These are phyloP conservation scores for Colletotrichum coccodes DNA, from an alignment of 2,329 filamentous ascomycete species.

Conservation along the genomic window DNA sequence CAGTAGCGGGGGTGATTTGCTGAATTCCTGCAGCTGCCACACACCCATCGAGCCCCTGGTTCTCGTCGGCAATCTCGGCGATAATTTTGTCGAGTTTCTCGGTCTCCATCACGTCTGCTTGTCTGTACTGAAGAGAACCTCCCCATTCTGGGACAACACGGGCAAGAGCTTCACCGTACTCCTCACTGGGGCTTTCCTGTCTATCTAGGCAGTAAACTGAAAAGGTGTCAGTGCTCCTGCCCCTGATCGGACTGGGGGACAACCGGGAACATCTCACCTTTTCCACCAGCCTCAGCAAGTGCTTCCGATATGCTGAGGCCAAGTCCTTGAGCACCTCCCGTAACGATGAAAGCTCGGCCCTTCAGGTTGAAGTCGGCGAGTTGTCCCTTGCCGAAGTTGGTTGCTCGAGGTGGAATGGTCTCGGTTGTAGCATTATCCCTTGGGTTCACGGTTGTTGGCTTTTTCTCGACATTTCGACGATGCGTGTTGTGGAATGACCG, in stretches of 20 bases:
- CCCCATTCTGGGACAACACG: constrained; percentile 71
- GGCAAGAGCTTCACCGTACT: constrained; percentile 69
- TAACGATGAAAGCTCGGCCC: constrained; percentile 76
- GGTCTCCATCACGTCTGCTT: constrained; percentile 74
- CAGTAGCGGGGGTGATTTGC: constrained; percentile 74
- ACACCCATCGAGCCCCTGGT: constrained; percentile 73
- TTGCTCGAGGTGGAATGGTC: constrained; percentile 33
- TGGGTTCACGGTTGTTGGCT: constrained; percentile 38
- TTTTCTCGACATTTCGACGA: neutral
- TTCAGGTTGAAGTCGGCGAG: constrained; percentile 76
- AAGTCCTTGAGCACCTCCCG: constrained; percentile 77
- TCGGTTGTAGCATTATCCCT: constrained; percentile 38
- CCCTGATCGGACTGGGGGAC: neutral
- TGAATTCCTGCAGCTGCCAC: constrained; percentile 77
- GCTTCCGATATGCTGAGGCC: constrained; percentile 81
- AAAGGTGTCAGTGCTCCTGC: neutral
- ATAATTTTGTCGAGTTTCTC: constrained; percentile 67
- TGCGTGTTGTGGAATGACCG: constrained; percentile 10
- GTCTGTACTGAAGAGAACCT: constrained; percentile 72
- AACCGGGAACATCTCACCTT: constrained; percentile 51
- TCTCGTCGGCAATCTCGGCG: constrained; percentile 66
- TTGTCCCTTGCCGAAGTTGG: constrained; percentile 44
- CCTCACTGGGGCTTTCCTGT: constrained; percentile 58
- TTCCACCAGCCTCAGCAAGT: constrained; percentile 79
- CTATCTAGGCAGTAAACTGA: constrained; percentile 68